Evolutionary conservation across 257 asterid species (phyloP), one percentile per base, ranked within the genome.

Genomic region (Ehretia macrophylla): DNA sequence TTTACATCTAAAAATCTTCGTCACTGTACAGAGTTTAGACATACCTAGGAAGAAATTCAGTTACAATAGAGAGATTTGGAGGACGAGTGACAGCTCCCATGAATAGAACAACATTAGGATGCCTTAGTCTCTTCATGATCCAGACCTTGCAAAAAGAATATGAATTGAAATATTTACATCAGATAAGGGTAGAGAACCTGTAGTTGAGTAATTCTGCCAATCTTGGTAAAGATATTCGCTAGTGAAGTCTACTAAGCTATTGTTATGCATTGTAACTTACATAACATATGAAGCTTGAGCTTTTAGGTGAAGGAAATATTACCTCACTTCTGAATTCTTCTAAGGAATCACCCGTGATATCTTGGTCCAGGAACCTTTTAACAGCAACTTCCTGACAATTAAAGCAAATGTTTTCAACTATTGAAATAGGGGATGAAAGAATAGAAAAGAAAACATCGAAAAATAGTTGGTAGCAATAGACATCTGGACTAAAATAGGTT

Each of bases 81-180:
- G 96, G 92, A 49, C 93, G 97, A 44, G 97, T 90, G 56, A 90
- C 75, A 68, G 97, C 96, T 77, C 97, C 97, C 97, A 90, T 90
- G 81, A 90, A 90, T 62, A 90, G 93, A 68, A 90, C 96, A 64
- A 87, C 90, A 62, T 85, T 90, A 54, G 97, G 97, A 76, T 90
- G 97, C 68, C 97, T 84, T 66, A 90, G 79, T 66, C 77, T 83
- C 74, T 67, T 90, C 97, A 90, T 90, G 75, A 90, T 84, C 56
- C 84, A 75, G 42, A 90, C 85, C 97, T 90, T 64, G 79, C 12
- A 42, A 74, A 75, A 70, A 56, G 51, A 19, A 65, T 32, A 59
- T 58, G 70, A 69, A 59, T 20, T 35, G 63, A 40, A 57, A 19
- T 18, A 42, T 42, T 56, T 12, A 17, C 10, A 45, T 68, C 61